Conservation (phyloP, 805 yeast genomes). For the Brettanomyces naardenensis region DNA sequence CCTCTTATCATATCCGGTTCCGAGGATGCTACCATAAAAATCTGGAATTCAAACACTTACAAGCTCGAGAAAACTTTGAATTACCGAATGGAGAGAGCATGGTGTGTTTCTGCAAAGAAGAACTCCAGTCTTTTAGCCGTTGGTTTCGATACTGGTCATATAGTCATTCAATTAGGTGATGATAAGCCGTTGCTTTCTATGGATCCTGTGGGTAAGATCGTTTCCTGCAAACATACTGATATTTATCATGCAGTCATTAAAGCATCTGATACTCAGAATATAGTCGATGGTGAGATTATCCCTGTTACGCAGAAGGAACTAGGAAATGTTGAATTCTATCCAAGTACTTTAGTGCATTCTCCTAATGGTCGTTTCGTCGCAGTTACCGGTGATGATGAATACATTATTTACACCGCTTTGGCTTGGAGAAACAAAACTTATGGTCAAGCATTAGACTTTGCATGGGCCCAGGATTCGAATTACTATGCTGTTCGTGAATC, state of each 20-base stretch:
- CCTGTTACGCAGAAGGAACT: constrained; percentile 79
- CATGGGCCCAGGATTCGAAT: constrained; percentile 90
- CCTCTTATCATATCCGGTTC: constrained; percentile 94
- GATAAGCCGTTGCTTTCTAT: constrained; percentile 91
- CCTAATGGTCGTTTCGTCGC: constrained; percentile 97
- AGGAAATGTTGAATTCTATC: constrained; percentile 92
- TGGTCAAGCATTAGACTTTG: constrained; percentile 86
- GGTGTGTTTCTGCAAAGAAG: constrained; percentile 82
- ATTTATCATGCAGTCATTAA: constrained; percentile 78
- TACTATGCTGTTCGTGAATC: constrained; percentile 78
- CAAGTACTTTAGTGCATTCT: constrained; percentile 79
- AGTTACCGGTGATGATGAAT: constrained; percentile 97
- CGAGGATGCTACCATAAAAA: constrained; percentile 88
- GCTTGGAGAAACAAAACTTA: constrained; percentile 97
- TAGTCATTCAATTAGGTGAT: constrained; percentile 82
- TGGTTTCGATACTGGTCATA: constrained; percentile 92
- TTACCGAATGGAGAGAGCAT: constrained; percentile 89
- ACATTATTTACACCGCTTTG: constrained; percentile 88
- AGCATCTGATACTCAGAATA: constrained; percentile 45
- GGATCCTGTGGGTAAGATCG: constrained; percentile 87
- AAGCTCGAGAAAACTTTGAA: constrained; percentile 87
- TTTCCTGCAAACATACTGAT: constrained; percentile 88
- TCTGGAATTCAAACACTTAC: constrained; percentile 94
- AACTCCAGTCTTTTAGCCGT: constrained; percentile 75
- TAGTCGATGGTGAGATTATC: constrained; percentile 73